These are phyloP conservation scores for Linum usitatissimum DNA, from an alignment of 345 rosid species.

Conservation along the genomic window DNA sequence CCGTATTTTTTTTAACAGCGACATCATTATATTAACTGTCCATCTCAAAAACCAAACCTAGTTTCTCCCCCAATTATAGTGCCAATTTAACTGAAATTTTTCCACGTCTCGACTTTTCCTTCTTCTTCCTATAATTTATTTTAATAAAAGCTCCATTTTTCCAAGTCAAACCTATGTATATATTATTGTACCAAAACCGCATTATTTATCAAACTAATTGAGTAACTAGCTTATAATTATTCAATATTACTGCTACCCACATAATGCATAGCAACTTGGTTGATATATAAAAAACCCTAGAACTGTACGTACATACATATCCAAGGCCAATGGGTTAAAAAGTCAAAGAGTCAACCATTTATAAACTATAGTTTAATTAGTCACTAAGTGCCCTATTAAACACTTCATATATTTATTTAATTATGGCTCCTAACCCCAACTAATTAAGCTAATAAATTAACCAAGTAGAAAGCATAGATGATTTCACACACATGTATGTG, in stretches of 20 bases:
- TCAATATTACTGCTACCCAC: neutral
- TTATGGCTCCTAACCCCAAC: neutral
- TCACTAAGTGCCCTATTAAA: too few relatives aligned
- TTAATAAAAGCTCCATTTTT: too few relatives aligned
- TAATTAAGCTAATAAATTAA: conserved; percentile 15
- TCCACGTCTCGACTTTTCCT: too few relatives aligned
- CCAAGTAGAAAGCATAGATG: conserved; percentile 11
- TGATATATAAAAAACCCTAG: neutral
- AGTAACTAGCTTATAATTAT: neutral
- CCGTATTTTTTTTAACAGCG: too few relatives aligned
- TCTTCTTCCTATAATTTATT: too few relatives aligned
- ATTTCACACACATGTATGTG: conserved; percentile 21
- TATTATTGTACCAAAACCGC: too few relatives aligned
- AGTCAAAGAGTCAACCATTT: conserved; percentile 41
- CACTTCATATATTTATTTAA: too few relatives aligned
- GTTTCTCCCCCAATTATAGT: too few relatives aligned
- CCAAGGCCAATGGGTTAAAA: neutral
- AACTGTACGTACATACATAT: neutral
- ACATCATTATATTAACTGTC: too few relatives aligned
- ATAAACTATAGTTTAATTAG: conserved; percentile 4
- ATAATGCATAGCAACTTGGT: neutral
- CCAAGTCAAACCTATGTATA: too few relatives aligned
- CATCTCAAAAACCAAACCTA: too few relatives aligned
- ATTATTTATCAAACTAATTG: neutral
- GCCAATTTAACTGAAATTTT: too few relatives aligned